These are phyloP conservation scores for Penicillium paneum DNA, from an alignment of 2,329 filamentous ascomycete species.

Conservation along the genomic window DNA sequence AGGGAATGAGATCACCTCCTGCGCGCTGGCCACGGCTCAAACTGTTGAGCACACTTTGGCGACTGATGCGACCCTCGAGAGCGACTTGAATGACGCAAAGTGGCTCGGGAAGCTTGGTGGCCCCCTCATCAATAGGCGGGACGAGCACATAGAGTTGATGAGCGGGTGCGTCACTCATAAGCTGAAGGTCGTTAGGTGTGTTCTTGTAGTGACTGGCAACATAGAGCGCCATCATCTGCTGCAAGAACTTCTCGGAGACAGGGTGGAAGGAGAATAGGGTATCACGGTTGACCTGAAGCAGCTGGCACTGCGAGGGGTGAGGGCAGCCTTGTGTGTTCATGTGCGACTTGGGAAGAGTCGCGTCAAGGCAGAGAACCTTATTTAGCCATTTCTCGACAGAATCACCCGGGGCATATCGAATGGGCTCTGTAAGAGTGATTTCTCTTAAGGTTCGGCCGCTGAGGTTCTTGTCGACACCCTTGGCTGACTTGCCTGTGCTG, in stretches of 20 bases:
- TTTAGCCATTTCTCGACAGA: conserved; percentile 96
- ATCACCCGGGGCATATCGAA: conserved; percentile 88
- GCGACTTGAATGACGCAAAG: conserved; percentile 93
- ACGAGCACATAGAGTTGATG: conserved; percentile 95
- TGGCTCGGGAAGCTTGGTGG: conserved; percentile 80
- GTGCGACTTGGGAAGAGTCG: conserved; percentile 76
- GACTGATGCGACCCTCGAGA: conserved; percentile 90
- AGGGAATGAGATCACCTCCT: conserved; percentile 90
- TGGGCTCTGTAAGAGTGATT: conserved; percentile 89
- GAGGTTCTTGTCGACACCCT: conserved; percentile 58
- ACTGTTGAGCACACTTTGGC: conserved; percentile 85
- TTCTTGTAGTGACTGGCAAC: conserved; percentile 99
- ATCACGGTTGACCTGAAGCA: conserved; percentile 92
- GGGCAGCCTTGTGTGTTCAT: conserved; percentile 74
- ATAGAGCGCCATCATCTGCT: conserved; percentile 97
- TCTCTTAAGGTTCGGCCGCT: conserved; percentile 81
- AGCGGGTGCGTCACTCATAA: conserved; percentile 96
- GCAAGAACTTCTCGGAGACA: conserved; percentile 92
- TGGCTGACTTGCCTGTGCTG: conserved; percentile 69
- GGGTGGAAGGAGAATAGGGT: conserved; percentile 98
- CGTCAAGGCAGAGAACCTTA: conserved; percentile 86
- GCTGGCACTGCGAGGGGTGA: conserved; percentile 84
- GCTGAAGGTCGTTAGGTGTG: conserved; percentile 92
- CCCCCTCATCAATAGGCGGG: conserved; percentile 74
- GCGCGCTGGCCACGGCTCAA: conserved; percentile 85